A percentile compares a stretch with the other conserved stretches of the same genome.
phyloP scores from a whole-genome alignment of 176 grass and related monocot species.

The Rhipidocladum racemiflorum region DNA sequence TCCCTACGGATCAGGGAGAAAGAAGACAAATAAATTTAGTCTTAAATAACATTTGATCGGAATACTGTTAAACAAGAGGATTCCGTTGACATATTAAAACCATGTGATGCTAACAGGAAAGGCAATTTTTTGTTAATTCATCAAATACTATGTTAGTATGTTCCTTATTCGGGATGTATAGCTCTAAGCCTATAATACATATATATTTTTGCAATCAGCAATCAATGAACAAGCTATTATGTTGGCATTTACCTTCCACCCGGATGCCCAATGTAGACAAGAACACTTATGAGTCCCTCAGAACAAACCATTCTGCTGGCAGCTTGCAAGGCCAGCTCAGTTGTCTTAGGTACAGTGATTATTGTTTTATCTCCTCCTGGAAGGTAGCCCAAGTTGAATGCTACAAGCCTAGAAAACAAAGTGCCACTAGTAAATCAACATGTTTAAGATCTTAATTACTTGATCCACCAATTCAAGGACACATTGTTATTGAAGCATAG shows the following conservation, averaged over 20 bases:
- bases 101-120: constrained; percentile 19
- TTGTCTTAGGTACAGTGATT: constrained; percentile 71
- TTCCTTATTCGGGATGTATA: neutral
- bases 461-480: neutral
- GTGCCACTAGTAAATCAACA: neutral
- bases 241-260: constrained; percentile 72
- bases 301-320: constrained; percentile 61
- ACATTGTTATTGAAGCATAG: neutral
- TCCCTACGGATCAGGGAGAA: constrained; percentile 42
- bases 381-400: constrained; percentile 92
- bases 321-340: constrained; percentile 67
- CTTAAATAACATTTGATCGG: neutral
- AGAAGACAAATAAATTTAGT: neutral
- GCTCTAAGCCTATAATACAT: neutral
- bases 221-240: neutral
- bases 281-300: constrained; percentile 67
- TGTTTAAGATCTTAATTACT: neutral
- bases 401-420: constrained; percentile 64
- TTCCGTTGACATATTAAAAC: neutral
- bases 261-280: constrained; percentile 87
- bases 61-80: constrained; percentile 2
- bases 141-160: neutral
- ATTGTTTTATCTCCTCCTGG: constrained; percentile 82
- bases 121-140: neutral
- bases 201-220: neutral